Evolutionary conservation across 768 basidiomycete species (phyloP).

Genomic region (Gymnopilus dilepis): DNA sequence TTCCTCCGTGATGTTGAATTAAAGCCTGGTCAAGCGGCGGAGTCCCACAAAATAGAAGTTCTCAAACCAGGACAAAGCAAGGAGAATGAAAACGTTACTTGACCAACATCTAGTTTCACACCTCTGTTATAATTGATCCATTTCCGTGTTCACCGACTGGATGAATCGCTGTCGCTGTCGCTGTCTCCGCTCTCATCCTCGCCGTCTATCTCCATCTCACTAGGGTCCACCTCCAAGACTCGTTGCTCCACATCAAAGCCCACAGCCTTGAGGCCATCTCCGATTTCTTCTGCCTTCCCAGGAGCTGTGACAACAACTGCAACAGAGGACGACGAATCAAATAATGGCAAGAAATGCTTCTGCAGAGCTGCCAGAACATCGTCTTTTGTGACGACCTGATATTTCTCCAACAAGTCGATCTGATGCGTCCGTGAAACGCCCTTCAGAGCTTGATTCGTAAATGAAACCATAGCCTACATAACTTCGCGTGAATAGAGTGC

Average conservation of each 20-base stretch:
- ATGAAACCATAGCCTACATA: constrained; percentile 76
- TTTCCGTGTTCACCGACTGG: constrained; percentile 15
- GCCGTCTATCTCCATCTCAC: constrained; percentile 51
- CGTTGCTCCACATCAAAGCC: constrained; percentile 84
- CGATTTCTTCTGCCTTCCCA: constrained; percentile 76
- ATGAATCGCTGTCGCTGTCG: constrained; percentile 28
- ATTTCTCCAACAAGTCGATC: constrained; percentile 76
- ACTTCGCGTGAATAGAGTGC: neutral
- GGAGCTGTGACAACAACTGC: constrained; percentile 86
- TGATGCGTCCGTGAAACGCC: constrained; percentile 78
- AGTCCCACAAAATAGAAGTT: constrained; percentile 67
- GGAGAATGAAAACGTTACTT: constrained; percentile 5
- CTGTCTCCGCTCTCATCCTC: constrained; percentile 38
- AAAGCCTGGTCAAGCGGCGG: constrained; percentile 72
- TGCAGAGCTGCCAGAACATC: constrained; percentile 74
- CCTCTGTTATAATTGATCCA: constrained; percentile 3
- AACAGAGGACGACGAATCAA: constrained; percentile 75
- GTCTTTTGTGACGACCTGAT: constrained; percentile 78
- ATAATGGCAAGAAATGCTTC: constrained; percentile 84
- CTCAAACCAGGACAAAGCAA: constrained; percentile 30
- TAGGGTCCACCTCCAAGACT: constrained; percentile 63
- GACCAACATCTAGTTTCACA: neutral
- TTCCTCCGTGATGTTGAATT: constrained; percentile 83
- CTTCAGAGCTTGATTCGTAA: constrained; percentile 90
- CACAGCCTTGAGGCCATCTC: constrained; percentile 58